These are phyloP conservation scores for Fragilaria crotonensis DNA, from an alignment of 108 stramenopile genomes.

Conservation along the genomic window DNA sequence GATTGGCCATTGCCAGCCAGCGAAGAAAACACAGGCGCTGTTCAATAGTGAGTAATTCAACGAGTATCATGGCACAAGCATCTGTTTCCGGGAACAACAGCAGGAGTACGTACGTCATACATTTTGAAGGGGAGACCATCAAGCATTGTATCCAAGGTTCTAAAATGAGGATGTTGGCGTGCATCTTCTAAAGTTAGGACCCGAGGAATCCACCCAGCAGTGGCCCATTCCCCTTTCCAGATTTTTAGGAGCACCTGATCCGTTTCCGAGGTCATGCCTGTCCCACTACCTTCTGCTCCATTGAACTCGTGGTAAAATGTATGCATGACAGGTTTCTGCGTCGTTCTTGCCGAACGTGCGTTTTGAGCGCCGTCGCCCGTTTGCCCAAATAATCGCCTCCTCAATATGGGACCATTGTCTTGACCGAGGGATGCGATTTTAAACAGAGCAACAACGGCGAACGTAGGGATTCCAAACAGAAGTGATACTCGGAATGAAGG, in stretches of 20 bases:
- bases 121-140: constrained; percentile 8
- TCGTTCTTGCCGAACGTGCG: no score
- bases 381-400: no score
- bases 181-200: constrained; percentile 8
- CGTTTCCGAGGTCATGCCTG: constrained; percentile 12
- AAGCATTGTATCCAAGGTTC: not conserved
- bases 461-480: no score
- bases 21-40: constrained; percentile 7
- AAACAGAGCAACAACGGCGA: no score
- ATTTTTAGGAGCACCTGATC: constrained; percentile 10
- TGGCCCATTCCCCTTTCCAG: constrained; percentile 15
- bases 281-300: not conserved
- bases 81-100: not conserved
- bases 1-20: constrained; percentile 21
- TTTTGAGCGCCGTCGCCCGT: no score
- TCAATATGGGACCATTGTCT: no score
- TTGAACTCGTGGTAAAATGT: constrained; percentile 4
- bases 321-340: constrained; percentile 20
- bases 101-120: constrained; percentile 2
- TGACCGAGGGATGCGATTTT: no score
- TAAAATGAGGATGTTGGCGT: constrained; percentile 2
- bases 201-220: constrained; percentile 14
- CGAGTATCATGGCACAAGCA: not conserved
- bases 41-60: not conserved
- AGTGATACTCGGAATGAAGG: no score